Evolutionary conservation across 164 flowering plant species (phyloP), one percentile per base, ranked within the genome.

Genomic region (Pachysandra terminalis): DNA sequence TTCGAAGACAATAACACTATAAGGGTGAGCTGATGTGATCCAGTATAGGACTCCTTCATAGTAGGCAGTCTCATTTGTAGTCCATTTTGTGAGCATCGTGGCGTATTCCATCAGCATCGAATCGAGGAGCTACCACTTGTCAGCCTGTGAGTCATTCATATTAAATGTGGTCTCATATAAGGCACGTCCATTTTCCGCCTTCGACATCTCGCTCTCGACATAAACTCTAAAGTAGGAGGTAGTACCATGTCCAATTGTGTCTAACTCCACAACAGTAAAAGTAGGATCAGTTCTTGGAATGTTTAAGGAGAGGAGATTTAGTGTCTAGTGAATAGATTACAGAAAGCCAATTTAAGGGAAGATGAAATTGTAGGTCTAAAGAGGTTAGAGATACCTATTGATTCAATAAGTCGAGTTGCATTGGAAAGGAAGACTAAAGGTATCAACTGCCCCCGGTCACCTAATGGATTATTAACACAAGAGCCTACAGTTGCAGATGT

Each of bases 191-290:
- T 56, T 24, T 37, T 74, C 53, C 1, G 72, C 76, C 41, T 62
- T 79, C 0, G 83, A 81, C 87, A 83, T 83, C 41, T 90, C 93
- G 0, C 93, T 87, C 0, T 87, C 90, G 23, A 84, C 87, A 68
- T 81, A 83, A 25, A 88, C 63, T 40, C 66, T 74, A 64, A 78
- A 86, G 52, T 21, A 6, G 19, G 77, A 55, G 22, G 23, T 49
- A 17, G 32, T 65, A n/a, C 19, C 41, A 3, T 37, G 19, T 19
- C 1, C 76, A 58, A 32, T 57, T 4, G 68, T 24, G 45, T 49
- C 56, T 7, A 62, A 0, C 25, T 37, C 64, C 5, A 82, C 58
- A 1, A 81, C 64, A 0, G 87, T 90, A 1, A 82, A 68, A 0
- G 93, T 86, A 0, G 90, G 88, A 59, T 84, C 85, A 22, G 82